Evolutionary conservation across 1,284 basidiomycete species (phyloP), one percentile per base, ranked within the genome.

Genomic region (Apiotrichum mycotoxinovorans): DNA sequence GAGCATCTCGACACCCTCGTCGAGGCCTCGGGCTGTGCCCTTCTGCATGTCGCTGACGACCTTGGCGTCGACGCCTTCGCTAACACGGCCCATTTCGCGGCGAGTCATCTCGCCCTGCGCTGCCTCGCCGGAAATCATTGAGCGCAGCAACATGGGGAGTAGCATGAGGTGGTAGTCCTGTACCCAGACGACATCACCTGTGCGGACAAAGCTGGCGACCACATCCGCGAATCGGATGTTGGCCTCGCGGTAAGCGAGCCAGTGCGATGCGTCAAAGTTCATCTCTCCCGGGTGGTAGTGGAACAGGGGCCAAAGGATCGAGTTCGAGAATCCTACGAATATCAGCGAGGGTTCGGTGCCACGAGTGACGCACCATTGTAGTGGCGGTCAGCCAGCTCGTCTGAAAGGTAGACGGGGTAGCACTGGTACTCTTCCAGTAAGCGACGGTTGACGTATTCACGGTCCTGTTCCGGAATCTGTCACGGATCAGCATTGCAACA

Each of bases 201-300:
- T 85, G 7, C 81, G 83, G 56, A 93, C 81, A 68, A 92, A 87
- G 57, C 82, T 81, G 58, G 84, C 81, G 55, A 98, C 89, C 20
- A 83, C 87, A 73, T 97, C 88, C 1, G 96, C 95, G 72, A 99
- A 99, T 60, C 85, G 83, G 79, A 93, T 81, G 76, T 98, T 99
- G 46, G 96, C 96, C 76, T 97, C 92, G 35, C 95, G 86, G 78
- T 98, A 99, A 1, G 93, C 95, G 49, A 88, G 84, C 95, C 95
- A 99, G 77, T 98, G 91, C 70, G 89, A 89, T 79, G 97, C 92
- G 79, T 98, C 95, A 74, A 98, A 98, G 79, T 93, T 96, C 93
- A 98, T 98, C 79, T 97, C 93, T 64, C 93, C 92, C 17, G 92
- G 91, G 75, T 97, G 94, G 78, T 98, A 99, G 77, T 99, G 95